Evolutionary conservation across 2,329 filamentous ascomycete species (phyloP), one percentile per base, ranked within the genome.

Genomic region (Alternaria alternata): DNA sequence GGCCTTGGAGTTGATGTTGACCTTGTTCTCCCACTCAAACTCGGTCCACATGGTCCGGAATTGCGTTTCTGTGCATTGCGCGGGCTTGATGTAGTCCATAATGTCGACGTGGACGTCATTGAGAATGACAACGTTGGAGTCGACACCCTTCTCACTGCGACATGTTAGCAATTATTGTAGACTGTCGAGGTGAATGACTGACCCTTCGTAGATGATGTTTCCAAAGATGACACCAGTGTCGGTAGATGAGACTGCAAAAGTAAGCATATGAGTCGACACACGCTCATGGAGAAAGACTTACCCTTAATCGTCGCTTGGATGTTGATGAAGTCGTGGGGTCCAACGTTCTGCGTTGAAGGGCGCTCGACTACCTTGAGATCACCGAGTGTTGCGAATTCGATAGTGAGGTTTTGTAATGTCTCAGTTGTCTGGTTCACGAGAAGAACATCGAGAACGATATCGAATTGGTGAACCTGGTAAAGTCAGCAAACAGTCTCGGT

Each of bases 31-130:
- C 95, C 95, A 99, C 79, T 99, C 95, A 69, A 99, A 99, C 78
- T 99, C 95, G 38, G 95, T 99, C 95, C 95, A 99, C 95, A 99
- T 99, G n/a, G 93, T 96, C 61, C 95, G 89, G 89, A 99, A 99
- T 75, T 98, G 93, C 11, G 94, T 97, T 84, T 99, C 95, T 5
- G 93, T 95, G 85, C 95, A 99, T 16, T 93, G 90, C 7, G 94
- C 94, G 1, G 95, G 95, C 78, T 98, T 94, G 74, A 99, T 99
- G 82, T 99, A 99, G 81, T 99, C 95, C 95, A 99, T 99, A 67
- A 99, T 97, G 76, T 99, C 95, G 58, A 98, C 94, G 75, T 99
- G 95, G 30, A 99, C 89, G 78, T 99, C 95, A 77, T 98, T 98
- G 54, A 99, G 86, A 69, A 99, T 99, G 56, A 99, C 95, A 8